These are phyloP conservation scores for Apiotrichum laibachii DNA, from an alignment of 1,284 basidiomycete genomes.

Conservation along the genomic window DNA sequence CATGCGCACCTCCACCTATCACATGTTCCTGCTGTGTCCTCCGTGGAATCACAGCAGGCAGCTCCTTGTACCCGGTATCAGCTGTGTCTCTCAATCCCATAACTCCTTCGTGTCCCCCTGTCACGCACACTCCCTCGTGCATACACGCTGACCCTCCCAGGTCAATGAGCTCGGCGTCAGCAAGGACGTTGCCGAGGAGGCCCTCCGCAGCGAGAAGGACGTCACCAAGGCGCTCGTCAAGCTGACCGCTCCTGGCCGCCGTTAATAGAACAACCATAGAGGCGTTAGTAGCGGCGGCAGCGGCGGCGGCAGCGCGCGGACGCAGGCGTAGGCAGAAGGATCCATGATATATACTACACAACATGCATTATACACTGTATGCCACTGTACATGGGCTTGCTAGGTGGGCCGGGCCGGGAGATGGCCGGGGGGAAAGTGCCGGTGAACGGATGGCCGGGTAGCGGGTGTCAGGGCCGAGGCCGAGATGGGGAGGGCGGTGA, in stretches of 20 bases:
- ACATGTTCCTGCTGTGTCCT: no score
- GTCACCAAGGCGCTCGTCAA: constrained; percentile 40
- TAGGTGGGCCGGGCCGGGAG: no score
- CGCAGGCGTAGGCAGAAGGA: no score
- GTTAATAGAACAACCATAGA: constrained; percentile 17
- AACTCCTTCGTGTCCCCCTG: background rate
- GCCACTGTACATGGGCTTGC: background rate
- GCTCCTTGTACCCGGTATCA: no score
- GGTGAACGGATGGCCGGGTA: no score
- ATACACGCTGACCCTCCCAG: constrained; percentile 19
- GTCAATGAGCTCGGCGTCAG: constrained; percentile 36
- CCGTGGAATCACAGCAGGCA: no score
- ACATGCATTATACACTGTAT: constrained; percentile 24
- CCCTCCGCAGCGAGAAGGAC: constrained; percentile 37
- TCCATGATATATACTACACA: constrained; percentile 10
- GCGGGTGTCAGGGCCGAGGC: background rate
- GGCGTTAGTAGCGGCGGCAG: no score
- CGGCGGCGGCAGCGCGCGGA: no score
- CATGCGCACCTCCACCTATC: no score
- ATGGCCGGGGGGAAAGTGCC: no score
- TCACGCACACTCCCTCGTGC: background rate
- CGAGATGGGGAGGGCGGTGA: background rate
- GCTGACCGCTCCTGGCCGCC: constrained; percentile 23
- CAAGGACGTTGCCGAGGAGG: constrained; percentile 33
- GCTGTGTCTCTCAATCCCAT: background rate